Percentiles rank a stretch among this genome's conserved stretches.
phyloP scores from a whole-genome alignment of 805 yeast species.

The Jamesozyma piceae region DNA sequence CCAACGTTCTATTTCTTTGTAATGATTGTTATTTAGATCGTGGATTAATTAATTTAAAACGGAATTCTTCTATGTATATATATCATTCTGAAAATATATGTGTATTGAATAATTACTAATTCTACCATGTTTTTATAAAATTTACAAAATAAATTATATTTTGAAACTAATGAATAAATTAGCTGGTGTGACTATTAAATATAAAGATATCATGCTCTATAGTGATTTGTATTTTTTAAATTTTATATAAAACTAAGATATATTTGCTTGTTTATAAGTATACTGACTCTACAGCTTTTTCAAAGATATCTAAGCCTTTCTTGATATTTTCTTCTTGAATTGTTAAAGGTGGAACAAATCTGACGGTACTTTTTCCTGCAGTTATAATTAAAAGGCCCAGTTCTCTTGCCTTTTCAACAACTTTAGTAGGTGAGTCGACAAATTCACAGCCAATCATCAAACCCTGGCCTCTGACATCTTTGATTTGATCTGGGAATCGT shows the following conservation, averaged over 20 bases:
- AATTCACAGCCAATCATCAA: slow-evolving; percentile 79
- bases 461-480: slow-evolving; percentile 80
- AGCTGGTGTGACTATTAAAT: no score
- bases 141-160: no score
- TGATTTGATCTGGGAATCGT: slow-evolving; percentile 51
- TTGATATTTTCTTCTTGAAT: slow-evolving; percentile 60
- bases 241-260: not conserved
- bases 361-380: slow-evolving; percentile 83
- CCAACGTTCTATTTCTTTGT: no score
- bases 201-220: no score
- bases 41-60: no score
- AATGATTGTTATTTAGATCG: no score
- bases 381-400: slow-evolving; percentile 77
- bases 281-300: slow-evolving; percentile 26
- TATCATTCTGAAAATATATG: no score
- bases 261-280: slow-evolving; percentile 6
- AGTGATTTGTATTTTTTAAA: not conserved
- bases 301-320: slow-evolving; percentile 65
- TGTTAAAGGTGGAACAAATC: slow-evolving; percentile 88
- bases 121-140: no score
- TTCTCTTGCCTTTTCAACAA: slow-evolving; percentile 66
- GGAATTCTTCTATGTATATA: no score
- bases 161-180: slow-evolving; percentile 1
- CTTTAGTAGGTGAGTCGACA: slow-evolving; percentile 45
- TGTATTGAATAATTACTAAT: no score